These are phyloP conservation scores for Brassica cretica DNA, from an alignment of 345 rosid genomes.

Conservation along the genomic window DNA sequence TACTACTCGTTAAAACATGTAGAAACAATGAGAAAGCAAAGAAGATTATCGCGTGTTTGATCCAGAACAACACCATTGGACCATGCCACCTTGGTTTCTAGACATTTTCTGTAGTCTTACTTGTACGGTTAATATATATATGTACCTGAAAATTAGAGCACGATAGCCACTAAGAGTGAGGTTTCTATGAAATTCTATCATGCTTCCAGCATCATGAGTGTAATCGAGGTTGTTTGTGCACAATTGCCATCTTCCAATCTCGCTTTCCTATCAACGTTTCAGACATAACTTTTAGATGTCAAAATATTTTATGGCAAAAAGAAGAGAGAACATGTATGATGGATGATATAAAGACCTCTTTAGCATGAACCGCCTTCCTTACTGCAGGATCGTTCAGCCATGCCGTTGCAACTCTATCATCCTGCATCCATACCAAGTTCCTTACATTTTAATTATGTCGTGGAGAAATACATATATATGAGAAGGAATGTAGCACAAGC, in stretches of 20 bases:
- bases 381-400: conserved; percentile 75
- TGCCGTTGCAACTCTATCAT: conserved; percentile 69
- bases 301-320: not conserved
- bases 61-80: not conserved
- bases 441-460: not conserved
- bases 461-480: not conserved
- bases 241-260: conserved; percentile 54
- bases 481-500: not conserved
- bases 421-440: conserved; percentile 42
- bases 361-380: conserved; percentile 74
- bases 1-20: not conserved
- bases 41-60: not conserved
- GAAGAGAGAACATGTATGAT: not conserved
- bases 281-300: not conserved
- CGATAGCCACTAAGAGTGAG: conserved; percentile 68
- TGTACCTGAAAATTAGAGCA: conserved; percentile 80
- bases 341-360: conserved; percentile 43
- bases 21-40: not conserved
- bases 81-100: conserved; percentile 1
- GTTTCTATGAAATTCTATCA: conserved; percentile 81
- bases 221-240: conserved; percentile 49
- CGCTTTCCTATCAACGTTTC: conserved; percentile 40
- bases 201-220: conserved; percentile 65
- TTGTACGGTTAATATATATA: not conserved
- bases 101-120: not conserved